These are phyloP conservation scores for Thraustotheca clavata DNA, from an alignment of 352 stramenopile species.

Conservation along the genomic window DNA sequence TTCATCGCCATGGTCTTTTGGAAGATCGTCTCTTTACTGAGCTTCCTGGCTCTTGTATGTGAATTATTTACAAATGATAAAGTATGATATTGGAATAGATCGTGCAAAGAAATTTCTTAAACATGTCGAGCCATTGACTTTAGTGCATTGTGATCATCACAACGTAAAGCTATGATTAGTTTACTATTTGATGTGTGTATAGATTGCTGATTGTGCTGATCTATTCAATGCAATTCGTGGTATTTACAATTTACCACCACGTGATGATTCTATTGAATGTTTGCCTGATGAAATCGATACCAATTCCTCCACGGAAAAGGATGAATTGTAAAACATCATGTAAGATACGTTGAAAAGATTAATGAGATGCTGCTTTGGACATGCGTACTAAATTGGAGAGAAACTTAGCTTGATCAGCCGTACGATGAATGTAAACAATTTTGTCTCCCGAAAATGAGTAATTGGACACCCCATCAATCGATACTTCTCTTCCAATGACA, in stretches of 20 bases:
- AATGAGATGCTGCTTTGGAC: conserved; percentile 1
- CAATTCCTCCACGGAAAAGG: conserved; percentile 24
- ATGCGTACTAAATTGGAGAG: conserved; percentile 59
- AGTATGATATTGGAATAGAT: conserved; percentile 30
- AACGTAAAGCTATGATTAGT: conserved; percentile 25
- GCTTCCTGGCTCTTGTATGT: conserved; percentile 46
- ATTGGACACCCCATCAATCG: conserved; percentile 81
- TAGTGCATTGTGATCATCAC: conserved; percentile 42
- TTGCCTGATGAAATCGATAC: not conserved
- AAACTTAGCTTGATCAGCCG: conserved; percentile 83
- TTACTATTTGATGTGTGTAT: not conserved
- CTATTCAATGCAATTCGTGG: conserved; percentile 55
- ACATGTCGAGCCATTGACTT: conserved; percentile 52
- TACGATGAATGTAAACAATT: conserved; percentile 83
- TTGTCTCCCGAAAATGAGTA: conserved; percentile 83
- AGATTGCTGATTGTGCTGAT: conserved; percentile 35
- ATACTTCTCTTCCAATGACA: conserved; percentile 64
- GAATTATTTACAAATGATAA: no score
- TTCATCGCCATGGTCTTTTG: conserved; percentile 56
- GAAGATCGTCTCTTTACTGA: conserved; percentile 54
- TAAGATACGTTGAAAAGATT: not conserved
- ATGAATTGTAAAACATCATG: conserved; percentile 35
- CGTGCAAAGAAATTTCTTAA: conserved; percentile 48
- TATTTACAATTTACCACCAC: conserved; percentile 40
- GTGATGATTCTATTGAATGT: conserved; percentile 27